Evolutionary conservation across 2,329 filamentous ascomycete species (phyloP), one percentile per base, ranked within the genome.

Genomic region (Plectosphaerella sp.): DNA sequence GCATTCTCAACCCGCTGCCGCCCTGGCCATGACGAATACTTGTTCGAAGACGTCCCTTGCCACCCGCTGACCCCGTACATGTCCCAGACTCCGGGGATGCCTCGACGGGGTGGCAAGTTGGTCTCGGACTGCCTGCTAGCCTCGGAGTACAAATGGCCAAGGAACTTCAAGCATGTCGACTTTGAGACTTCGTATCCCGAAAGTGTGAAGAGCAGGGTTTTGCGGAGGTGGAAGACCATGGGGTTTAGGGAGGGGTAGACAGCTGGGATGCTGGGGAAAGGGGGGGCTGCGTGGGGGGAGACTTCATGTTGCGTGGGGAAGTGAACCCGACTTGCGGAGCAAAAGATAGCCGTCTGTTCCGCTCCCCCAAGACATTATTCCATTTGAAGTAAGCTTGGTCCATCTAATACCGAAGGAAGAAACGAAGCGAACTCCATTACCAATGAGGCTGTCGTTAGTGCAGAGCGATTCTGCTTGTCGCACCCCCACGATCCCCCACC

Each of bases 31-130:
- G 74, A 78, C 45, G 75, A 79, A 57, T 66, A 62, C 2, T 66
- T 72, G 52, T 78, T 68, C 49, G 69, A 76, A 16, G 70, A 78
- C 39, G 67, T 71, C 4, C 57, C 56, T 1, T 72, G 69, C 0
- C 76, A 76, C 56, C 68, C 70, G 0, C 56, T 79, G 2, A 71
- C 75, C 16, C 75, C 75, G 2, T 79, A 76, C 52, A 76, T 75
- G 69, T 61, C 61, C 1, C 73, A 78, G 55, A 74, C 74, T 5
- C n/a, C n/a, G 4, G 48, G 41, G 28, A n/a, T n/a, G 15, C 41
- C 48, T 3, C 25, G 24, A 12, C 20, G 56, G 41, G 74, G 72
- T 0, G 74, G 74, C 0, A 79, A 79, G 60, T 66, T 77, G 3
- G 71, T 78, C 36, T 72, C 67, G 1, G 72, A 78, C 62, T 69